phyloP scores from a whole-genome alignment of 2,329 filamentous ascomycete genomes.

The Calonectria ilicicola region DNA sequence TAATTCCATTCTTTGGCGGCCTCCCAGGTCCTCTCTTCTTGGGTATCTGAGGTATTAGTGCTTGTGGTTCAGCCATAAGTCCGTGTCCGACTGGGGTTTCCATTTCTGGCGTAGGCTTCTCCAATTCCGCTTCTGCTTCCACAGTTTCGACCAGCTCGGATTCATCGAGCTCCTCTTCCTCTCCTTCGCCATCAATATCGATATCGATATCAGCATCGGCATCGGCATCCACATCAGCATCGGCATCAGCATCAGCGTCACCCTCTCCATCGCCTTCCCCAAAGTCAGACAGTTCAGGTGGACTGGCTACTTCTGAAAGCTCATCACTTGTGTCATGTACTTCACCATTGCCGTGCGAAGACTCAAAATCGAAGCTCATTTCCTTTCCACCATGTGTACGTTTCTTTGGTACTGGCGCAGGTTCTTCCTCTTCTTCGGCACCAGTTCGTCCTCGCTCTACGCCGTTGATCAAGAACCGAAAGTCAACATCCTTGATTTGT shows the following conservation, averaged over 20 bases:
- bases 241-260: conserved; percentile 33
- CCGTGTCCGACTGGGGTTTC: conserved; percentile 46
- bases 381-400: conserved; percentile 71
- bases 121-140: conserved; percentile 39
- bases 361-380: conserved; percentile 81
- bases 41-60: conserved; percentile 59
- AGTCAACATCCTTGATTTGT: conserved; percentile 77
- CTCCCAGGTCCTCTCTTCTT: conserved; percentile 83
- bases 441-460: conserved; percentile 69
- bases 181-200: conserved; percentile 28
- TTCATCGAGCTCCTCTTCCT: conserved; percentile 43
- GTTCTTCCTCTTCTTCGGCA: conserved; percentile 66
- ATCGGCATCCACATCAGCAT: conserved; percentile 33
- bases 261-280: conserved; percentile 55
- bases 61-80: conserved; percentile 47
- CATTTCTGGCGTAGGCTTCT: conserved; percentile 37
- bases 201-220: conserved; percentile 37
- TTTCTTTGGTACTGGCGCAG: conserved; percentile 55
- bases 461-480: conserved; percentile 77
- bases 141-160: conserved; percentile 43
- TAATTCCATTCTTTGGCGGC: conserved; percentile 84
- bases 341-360: conserved; percentile 68
- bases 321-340: conserved; percentile 68
- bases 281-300: conserved; percentile 54
- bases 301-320: conserved; percentile 57